These are phyloP conservation scores for Elsinoe perseae DNA, from an alignment of 2,329 filamentous ascomycete species.

Conservation along the genomic window DNA sequence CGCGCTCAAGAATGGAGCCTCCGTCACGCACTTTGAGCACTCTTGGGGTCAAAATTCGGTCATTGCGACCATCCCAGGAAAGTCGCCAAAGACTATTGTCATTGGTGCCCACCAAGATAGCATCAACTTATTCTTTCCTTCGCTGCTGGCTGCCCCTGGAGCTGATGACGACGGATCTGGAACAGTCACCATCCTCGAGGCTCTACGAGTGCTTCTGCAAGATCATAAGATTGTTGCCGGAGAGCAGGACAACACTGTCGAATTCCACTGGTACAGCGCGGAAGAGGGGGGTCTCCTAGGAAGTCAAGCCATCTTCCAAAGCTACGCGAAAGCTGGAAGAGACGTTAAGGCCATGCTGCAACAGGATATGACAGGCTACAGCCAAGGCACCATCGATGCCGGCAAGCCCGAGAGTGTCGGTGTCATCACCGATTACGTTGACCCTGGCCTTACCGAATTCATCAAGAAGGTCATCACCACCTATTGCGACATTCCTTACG, in stretches of 20 bases:
- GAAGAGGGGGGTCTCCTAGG: slow-evolving; percentile 83
- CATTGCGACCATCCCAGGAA: slow-evolving; percentile 83
- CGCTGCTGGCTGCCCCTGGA: slow-evolving; percentile 74
- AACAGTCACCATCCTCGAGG: slow-evolving; percentile 85
- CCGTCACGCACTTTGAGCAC: slow-evolving; percentile 68
- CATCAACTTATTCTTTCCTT: slow-evolving; percentile 85
- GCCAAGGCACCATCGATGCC: slow-evolving; percentile 72
- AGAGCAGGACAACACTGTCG: slow-evolving; percentile 73
- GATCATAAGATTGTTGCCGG: slow-evolving; percentile 61
- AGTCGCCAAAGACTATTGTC: slow-evolving; percentile 74
- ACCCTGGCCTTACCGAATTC: slow-evolving; percentile 72
- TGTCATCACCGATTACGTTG: slow-evolving; percentile 87
- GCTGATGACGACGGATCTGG: slow-evolving; percentile 79
- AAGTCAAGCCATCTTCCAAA: slow-evolving; percentile 79
- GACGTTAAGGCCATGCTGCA: slow-evolving; percentile 95
- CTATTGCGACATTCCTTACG: slow-evolving; percentile 83
- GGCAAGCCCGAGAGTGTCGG: slow-evolving; percentile 79
- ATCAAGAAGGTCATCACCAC: slow-evolving; percentile 80
- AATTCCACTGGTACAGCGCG: slow-evolving; percentile 95
- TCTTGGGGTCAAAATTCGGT: slow-evolving; percentile 84
- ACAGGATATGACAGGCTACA: slow-evolving; percentile 94
- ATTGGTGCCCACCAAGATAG: slow-evolving; percentile 72
- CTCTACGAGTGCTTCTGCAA: slow-evolving; percentile 66
- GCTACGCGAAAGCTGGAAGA: slow-evolving; percentile 63
- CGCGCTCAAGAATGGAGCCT: slow-evolving; percentile 53